Base-by-base conservation (phyloP, 2,329 filamentous ascomycete species). In the Chaetomium globosum region DNA sequence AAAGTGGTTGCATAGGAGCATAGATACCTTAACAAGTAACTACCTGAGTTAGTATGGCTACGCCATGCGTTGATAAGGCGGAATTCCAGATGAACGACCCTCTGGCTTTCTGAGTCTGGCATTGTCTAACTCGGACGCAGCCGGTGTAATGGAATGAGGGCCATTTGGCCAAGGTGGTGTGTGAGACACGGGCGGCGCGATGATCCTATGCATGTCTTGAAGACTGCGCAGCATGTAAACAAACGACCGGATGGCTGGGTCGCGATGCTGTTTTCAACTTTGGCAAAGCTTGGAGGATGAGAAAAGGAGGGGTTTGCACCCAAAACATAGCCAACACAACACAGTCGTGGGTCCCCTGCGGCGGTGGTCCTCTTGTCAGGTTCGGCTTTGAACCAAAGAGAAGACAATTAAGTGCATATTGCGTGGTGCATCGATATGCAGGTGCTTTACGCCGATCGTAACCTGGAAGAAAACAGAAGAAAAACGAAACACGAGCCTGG, bases 21-120 rank as follows among this genome's bases (percentile, higher is more conserved):
- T 9, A 36, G 33, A 12, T 36, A 36, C 33, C 33, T 36, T 36
- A 36, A 6, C 9, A 12, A 36, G 9, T 12, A 12, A 12, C 33
- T 36, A 12, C 12, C 8, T 12, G 33, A 36, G 33, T 12, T 43
- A 5, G 6, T 43, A 19, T 16, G 16, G 55, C 63, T 61, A 51
- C 65, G 60, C 61, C 56, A 59, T 56, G 59, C 54, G 43, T 55
- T 48, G 53, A 57, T 57, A 51, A 65, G 65, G 54, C 62, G 61
- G 59, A 52, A 30, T 56, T 23, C 19, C 46, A 36, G 33, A 55
- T 6, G 21, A 21, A 26, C 16, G 19, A 23, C n/a, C 12, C n/a
- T 48, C n/a, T 48, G 19, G 46, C 46, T 23, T 12, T 23, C 16
- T 5, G 6, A 5, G 4, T 3, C 46, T 48, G n/a, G 46, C 21